These are phyloP conservation scores for Vitis cinerea DNA, from an alignment of 164 flowering plant genomes.

Conservation along the genomic window DNA sequence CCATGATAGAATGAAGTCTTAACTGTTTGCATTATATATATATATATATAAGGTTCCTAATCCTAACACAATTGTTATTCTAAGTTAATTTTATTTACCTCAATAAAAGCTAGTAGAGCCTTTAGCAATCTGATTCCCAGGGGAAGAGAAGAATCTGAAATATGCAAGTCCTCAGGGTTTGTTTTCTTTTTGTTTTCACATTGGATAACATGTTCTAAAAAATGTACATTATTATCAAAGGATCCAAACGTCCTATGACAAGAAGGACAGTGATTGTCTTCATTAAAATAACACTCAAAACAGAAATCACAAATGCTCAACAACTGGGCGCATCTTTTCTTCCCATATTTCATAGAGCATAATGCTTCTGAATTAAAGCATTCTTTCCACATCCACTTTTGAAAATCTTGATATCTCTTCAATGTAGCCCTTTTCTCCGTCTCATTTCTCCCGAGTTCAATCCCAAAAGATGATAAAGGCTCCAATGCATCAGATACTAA, in stretches of 20 bases:
- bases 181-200: slow-evolving; percentile 38
- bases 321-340: slow-evolving; percentile 47
- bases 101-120: slow-evolving; percentile 58
- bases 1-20: too few species aligned
- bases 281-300: slow-evolving; percentile 33
- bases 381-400: slow-evolving; percentile 85
- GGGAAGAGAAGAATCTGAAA: slow-evolving; percentile 41
- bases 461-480: slow-evolving; percentile 52
- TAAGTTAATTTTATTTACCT: slow-evolving; percentile 40
- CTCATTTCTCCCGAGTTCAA: slow-evolving; percentile 62
- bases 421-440: slow-evolving; percentile 47
- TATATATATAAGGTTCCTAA: too few species aligned
- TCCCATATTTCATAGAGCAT: slow-evolving; percentile 57
- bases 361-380: slow-evolving; percentile 49
- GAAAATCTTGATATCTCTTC: slow-evolving; percentile 61
- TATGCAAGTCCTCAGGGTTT: slow-evolving; percentile 13
- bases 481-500: slow-evolving; percentile 34
- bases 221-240: slow-evolving; percentile 16
- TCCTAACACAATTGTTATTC: background rate
- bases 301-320: slow-evolving; percentile 58
- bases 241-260: slow-evolving; percentile 53
- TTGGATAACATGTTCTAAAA: slow-evolving; percentile 45
- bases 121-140: slow-evolving; percentile 65
- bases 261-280: slow-evolving; percentile 54
- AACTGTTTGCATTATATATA: too few species aligned